Base-by-base conservation (phyloP, 1,139 yeast genomes). In the Hemisphaericaspora lyxosophila region DNA sequence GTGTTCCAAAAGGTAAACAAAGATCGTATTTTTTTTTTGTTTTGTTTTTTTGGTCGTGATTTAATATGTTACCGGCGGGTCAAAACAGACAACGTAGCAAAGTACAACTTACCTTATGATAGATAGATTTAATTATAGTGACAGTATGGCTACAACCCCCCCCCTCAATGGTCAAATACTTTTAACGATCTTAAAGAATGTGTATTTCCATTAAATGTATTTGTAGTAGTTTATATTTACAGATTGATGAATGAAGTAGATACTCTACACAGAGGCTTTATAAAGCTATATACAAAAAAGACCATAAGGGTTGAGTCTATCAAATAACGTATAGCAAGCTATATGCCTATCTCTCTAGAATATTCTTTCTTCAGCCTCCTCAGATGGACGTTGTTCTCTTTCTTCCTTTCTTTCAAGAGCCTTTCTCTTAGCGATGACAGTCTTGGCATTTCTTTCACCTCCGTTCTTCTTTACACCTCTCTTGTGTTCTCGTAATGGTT, bases 381-480 rank as follows among this genome's bases (percentile, higher is more conserved):
- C 49, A 27, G 49, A 42, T 40, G 57, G 57, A 50, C 54, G 58
- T 33, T 44, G 50, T 45, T 67, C 72, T 47, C 56, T 63, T 43
- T 66, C 69, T 48, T 66, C 72, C 43, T 62, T 53, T 53, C 81
- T 72, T 49, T 78, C 68, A 48, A 80, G 73, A n/a, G 87, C 85
- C 39, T 70, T 67, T 67, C 79, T 73, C 59, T 80, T 82, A 14
- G 95, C 95, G 42, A 75, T 63, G 37, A 77, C 80, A 31, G 84
- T 82, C 55, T 75, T 78, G 44, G 85, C 75, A 52, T 82, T 85
- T 60, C 96, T 78, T 63, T 89, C 96, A 56, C 97, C 96, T 27
- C 97, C 97, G 52, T 80, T 71, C 76, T 82, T 82, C 75, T 89
- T 90, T 64, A 69, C 76, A 12, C 94, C 89, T 49, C 71, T 62